Percentiles rank a stretch among this genome's conserved stretches.
Evolutionary conservation across 805 yeast species (phyloP).

Genomic region (Lipomyces chichibuensis): DNA sequence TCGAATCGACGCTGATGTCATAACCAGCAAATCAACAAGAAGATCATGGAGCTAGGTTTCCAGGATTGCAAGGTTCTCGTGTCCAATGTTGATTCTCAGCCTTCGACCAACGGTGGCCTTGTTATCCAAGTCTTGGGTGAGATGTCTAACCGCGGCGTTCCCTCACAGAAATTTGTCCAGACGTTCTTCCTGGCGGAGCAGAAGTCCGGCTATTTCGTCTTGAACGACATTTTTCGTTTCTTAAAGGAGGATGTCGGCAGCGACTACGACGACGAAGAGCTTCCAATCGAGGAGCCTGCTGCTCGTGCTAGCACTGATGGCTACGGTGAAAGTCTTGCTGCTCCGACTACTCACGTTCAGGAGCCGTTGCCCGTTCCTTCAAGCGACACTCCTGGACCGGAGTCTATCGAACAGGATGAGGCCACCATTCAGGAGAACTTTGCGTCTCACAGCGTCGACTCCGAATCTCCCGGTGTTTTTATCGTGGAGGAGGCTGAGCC

Average conservation of each 20-base stretch:
- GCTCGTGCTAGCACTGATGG: neutral
- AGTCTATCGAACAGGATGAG: slow-evolving; percentile 88
- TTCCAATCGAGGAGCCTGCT: slow-evolving; percentile 7
- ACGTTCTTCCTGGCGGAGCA: slow-evolving; percentile 47
- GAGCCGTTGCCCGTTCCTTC: slow-evolving; percentile 14
- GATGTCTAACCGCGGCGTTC: slow-evolving; percentile 43
- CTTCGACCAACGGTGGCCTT: slow-evolving; percentile 42
- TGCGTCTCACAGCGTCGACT: slow-evolving; percentile 58
- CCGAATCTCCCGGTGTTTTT: slow-evolving; percentile 15
- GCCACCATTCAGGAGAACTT: slow-evolving; percentile 87
- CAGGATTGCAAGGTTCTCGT: slow-evolving; percentile 45
- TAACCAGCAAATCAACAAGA: slow-evolving; percentile 40
- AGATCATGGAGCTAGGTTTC: slow-evolving; percentile 41
- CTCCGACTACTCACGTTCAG: slow-evolving; percentile 4
- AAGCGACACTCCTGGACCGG: slow-evolving; percentile 31
- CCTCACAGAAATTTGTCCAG: slow-evolving; percentile 47
- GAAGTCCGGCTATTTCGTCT: slow-evolving; percentile 42
- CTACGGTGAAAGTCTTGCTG: slow-evolving; percentile 1
- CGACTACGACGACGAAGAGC: slow-evolving; percentile 22
- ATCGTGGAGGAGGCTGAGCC: slow-evolving; percentile 16
- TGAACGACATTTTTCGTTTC: slow-evolving; percentile 47
- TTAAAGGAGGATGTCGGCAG: slow-evolving; percentile 42
- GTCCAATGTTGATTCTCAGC: slow-evolving; percentile 46
- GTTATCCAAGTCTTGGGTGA: slow-evolving; percentile 49
- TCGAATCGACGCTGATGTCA: neutral